phyloP scores from a whole-genome alignment of 495 filamentous ascomycete genomes.

The Saxophila tyrrhenica region DNA sequence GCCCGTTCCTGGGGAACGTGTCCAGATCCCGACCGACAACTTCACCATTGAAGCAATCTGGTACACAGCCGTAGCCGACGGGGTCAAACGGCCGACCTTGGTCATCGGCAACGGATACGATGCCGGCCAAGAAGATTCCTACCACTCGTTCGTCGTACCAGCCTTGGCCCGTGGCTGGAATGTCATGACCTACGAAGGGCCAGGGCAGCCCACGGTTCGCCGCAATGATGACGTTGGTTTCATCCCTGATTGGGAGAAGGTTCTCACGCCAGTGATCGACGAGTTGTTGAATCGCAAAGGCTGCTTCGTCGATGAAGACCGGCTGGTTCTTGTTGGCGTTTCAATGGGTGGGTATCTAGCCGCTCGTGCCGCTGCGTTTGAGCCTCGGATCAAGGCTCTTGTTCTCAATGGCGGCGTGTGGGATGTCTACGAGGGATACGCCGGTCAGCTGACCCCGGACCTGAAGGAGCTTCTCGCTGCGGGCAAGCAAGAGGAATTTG shows the following conservation, averaged over 20 bases:
- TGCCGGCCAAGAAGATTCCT: constrained; percentile 35
- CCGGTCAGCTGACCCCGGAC: background rate
- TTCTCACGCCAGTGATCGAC: constrained; percentile 37
- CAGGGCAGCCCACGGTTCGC: constrained; percentile 37
- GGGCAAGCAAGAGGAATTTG: constrained; percentile 26
- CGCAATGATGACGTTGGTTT: constrained; percentile 38
- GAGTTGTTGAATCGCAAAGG: constrained; percentile 19
- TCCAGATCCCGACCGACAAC: constrained; percentile 24
- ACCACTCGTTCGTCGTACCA: constrained; percentile 26
- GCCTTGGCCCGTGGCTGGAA: constrained; percentile 38
- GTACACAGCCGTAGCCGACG: background rate
- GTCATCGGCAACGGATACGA: constrained; percentile 36
- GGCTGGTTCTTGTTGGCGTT: constrained; percentile 28
- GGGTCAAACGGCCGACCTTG: constrained; percentile 27
- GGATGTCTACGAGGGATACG: background rate
- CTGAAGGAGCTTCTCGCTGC: constrained; percentile 2
- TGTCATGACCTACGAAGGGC: constrained; percentile 39
- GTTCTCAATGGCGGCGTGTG: constrained; percentile 31
- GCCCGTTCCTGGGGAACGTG: constrained; percentile 29
- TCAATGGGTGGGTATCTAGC: constrained; percentile 32
- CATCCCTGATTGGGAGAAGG: constrained; percentile 39
- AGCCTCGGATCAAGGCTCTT: constrained; percentile 34
- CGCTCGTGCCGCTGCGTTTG: constrained; percentile 31
- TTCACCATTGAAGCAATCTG: constrained; percentile 24
- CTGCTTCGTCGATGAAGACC: constrained; percentile 21